Evolutionary conservation across 768 basidiomycete species (phyloP), one percentile per base, ranked within the genome.

Genomic region (Neoboletus magnificus): DNA sequence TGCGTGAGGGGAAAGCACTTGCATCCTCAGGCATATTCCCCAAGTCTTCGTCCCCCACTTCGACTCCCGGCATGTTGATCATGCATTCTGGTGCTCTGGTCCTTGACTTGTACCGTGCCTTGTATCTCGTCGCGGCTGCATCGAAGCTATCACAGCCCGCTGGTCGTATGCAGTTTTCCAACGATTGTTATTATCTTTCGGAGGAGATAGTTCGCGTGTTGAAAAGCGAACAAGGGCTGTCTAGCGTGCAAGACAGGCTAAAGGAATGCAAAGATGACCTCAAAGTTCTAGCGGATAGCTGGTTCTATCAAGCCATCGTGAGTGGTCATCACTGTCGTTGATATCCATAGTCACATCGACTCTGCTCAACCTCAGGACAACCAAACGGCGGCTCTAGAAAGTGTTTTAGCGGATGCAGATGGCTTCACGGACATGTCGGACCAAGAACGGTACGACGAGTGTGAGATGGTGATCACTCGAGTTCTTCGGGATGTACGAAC

Each of bases 51-150:
- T 58, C 71, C 29, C 61, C 78, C 30, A 62, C 61, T 29, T 68
- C 62, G 2, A 57, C 72, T 3, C 78, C 82, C 20, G 87, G 88
- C 11, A 74, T 71, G 2, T 72, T 85, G 22, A 75, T 94, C 25
- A 64, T 81, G 42, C 81, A 86, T 59, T 78, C 86, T 1, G 80
- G 86, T 18, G 74, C 83, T 3, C 79, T 86, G 18, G 77, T 85
- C 2, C 76, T 96, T 52, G 93, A 95, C 51, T 73, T 97, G 10
- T 89, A 85, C 71, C 81, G 88, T 42, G 90, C 91, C 1, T 68
- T 97, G 25, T 84, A 89, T 66, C 91, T 91, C 13, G 77, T 89
- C 36, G 77, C 77, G 33, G 83, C 83, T 56, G 69, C 75, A 1
- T 62, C 74, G 36, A 73, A 76, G 43, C 69, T 89, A 30, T 69